Percentiles rank a stretch among this genome's conserved stretches.
Evolutionary conservation across 2,329 filamentous ascomycete species (phyloP).

Genomic region (Fusarium papillatum): DNA sequence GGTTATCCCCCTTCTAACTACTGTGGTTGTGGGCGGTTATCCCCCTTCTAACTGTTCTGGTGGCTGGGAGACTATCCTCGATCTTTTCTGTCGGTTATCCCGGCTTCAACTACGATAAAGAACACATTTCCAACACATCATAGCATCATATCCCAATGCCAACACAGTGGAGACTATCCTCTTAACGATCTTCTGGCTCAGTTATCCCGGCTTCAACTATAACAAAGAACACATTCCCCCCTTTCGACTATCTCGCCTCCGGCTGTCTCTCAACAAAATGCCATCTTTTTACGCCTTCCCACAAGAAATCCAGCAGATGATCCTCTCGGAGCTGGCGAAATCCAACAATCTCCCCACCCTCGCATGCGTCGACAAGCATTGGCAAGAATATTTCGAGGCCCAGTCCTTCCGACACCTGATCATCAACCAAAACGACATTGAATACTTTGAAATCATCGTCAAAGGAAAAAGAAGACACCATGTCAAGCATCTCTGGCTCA

Average conservation of each 20-base stretch:
- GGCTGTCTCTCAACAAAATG: constrained; percentile 1
- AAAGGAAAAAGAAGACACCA: neutral
- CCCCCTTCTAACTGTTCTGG: too few relatives aligned
- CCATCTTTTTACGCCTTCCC: constrained; percentile 8
- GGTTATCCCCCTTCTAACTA: too few relatives aligned
- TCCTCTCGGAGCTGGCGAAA: neutral
- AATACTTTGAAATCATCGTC: neutral
- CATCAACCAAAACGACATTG: constrained; percentile 3
- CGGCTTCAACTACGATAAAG: too few relatives aligned
- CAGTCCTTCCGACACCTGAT: constrained; percentile 9
- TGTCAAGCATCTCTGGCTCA: constrained; percentile 22
- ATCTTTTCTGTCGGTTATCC: too few relatives aligned
- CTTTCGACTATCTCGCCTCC: neutral
- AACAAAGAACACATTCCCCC: too few relatives aligned
- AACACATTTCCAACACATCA: too few relatives aligned
- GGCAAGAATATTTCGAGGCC: constrained; percentile 15
- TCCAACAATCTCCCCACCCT: neutral
- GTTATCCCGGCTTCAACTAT: too few relatives aligned
- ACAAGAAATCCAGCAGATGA: neutral
- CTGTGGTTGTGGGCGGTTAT: too few relatives aligned
- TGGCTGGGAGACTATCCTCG: too few relatives aligned
- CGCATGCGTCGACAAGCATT: constrained; percentile 7
- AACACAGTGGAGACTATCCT: too few relatives aligned
- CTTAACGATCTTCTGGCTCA: too few relatives aligned
- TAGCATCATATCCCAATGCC: too few relatives aligned